Base-by-base conservation (phyloP, 1,284 basidiomycete genomes). In the Papiliotrema fonsecae region DNA sequence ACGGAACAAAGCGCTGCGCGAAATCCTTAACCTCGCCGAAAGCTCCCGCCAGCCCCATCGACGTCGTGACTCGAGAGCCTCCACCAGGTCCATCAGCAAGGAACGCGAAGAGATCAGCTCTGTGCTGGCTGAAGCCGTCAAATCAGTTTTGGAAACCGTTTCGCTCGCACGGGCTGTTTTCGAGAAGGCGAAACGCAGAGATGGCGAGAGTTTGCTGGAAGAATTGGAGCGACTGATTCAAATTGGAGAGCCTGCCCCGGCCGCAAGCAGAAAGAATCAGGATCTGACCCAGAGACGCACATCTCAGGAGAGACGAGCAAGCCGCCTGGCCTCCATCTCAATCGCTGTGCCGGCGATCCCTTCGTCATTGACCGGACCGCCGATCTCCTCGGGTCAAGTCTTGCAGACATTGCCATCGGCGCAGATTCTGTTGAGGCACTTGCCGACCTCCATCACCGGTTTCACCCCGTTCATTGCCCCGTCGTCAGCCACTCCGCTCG, bases 1-100 rank as follows among this genome's bases (percentile, higher is more conserved):
- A 67, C 80, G 90, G 6, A 77, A 80, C 14, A 84, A 81, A 66
- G 79, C 83, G 0, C 67, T 92, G 2, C 77, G 81, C 18, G 67
- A 72, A 31, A 61, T 70, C 13, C 57, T 71, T 1, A 50, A 61
- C 1, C 60, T 62, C 26, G 45, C 50, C 1, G 46, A 52, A 11
- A 35, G 18, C 34, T 25, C 26, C 14, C 41, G 4, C 32, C 45
- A 14, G 42, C 42, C 38, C 16, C 46, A 48, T 28, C 43, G 31
- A 5, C 45, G 61, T 27, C 46, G 54, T 11, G 59, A 60, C 35
- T 62, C 64, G 9, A 47, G 53, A 32, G 41, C 50, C n/a, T 37
- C 50, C 43, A 28, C 45, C 34, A n/a, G 56, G 51, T 31, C 56
- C 51, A 16, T 56, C 50, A 3, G 43, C 43, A 14, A 55, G 19